Evolutionary conservation across 2,329 filamentous ascomycete genomes (phyloP).

Genomic region (Cercospora citrullina): DNA sequence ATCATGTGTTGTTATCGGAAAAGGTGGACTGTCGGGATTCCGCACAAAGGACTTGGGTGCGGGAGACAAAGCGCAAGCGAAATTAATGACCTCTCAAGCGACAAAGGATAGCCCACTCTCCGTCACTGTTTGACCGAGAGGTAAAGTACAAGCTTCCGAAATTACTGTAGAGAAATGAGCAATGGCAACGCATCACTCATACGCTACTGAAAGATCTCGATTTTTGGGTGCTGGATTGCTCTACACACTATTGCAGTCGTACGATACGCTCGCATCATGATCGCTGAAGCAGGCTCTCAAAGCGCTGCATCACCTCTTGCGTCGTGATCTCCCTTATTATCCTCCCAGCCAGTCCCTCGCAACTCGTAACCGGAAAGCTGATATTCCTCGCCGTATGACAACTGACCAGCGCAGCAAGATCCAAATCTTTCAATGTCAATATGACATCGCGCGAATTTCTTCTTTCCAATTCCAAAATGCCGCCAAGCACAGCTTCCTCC

Average conservation of each 20-base stretch:
- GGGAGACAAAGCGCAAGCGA: background rate
- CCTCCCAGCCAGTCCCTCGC: background rate
- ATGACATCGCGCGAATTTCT: background rate
- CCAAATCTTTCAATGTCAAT: background rate
- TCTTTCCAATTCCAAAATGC: background rate
- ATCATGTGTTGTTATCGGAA: background rate
- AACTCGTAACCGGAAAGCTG: background rate
- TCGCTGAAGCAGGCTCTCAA: background rate
- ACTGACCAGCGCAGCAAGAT: background rate
- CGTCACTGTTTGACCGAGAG: too few species aligned
- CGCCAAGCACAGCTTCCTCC: slow-evolving; percentile 5
- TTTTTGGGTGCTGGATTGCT: background rate
- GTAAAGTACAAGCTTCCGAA: background rate
- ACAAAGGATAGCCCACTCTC: background rate
- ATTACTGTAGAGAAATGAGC: background rate
- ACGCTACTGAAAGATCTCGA: background rate
- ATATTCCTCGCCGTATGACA: slow-evolving; percentile 4
- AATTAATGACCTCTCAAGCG: background rate
- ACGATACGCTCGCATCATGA: background rate
- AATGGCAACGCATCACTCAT: background rate
- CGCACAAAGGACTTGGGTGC: background rate
- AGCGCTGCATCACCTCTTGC: background rate
- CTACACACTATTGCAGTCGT: background rate
- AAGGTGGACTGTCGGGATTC: background rate
- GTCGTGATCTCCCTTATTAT: background rate